Conservation (phyloP, 2,329 filamentous ascomycete species). For the Calonectria fujianensis region DNA sequence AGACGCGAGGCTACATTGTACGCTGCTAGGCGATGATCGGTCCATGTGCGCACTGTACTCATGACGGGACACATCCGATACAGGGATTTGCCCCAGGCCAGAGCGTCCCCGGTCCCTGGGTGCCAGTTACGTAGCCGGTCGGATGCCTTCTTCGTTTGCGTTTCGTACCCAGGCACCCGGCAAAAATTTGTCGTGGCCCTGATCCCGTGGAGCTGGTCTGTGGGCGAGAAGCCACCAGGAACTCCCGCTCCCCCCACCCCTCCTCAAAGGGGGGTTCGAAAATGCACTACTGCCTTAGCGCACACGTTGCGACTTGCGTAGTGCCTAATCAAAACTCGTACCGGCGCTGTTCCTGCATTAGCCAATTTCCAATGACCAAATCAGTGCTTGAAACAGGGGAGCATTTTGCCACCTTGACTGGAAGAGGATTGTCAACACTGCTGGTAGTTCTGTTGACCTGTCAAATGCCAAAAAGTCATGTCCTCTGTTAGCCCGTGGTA, state of each 20-base stretch:
- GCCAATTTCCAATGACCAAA: slow-evolving; percentile 51
- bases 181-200: slow-evolving; percentile 47
- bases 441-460: slow-evolving; percentile 36
- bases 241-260: slow-evolving; percentile 52
- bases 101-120: slow-evolving; percentile 34
- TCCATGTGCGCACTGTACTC: slow-evolving; percentile 44
- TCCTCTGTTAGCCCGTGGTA: slow-evolving; percentile 31
- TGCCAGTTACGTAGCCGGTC: slow-evolving; percentile 35
- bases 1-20: slow-evolving; percentile 40
- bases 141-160: slow-evolving; percentile 41
- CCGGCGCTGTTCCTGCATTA: slow-evolving; percentile 58
- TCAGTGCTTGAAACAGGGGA: slow-evolving; percentile 56
- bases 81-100: slow-evolving; percentile 35
- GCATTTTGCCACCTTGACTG: slow-evolving; percentile 45
- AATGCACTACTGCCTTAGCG: slow-evolving; percentile 48
- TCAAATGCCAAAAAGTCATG: slow-evolving; percentile 36
- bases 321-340: slow-evolving; percentile 52
- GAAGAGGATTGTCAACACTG: slow-evolving; percentile 37
- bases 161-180: slow-evolving; percentile 42
- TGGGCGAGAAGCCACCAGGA: slow-evolving; percentile 51
- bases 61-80: slow-evolving; percentile 29
- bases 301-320: slow-evolving; percentile 53
- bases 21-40: slow-evolving; percentile 35
- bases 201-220: slow-evolving; percentile 46
- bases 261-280: slow-evolving; percentile 45